Evolutionary conservation across 1,284 basidiomycete species (phyloP).

Genomic region (Tilletiaria anomala): DNA sequence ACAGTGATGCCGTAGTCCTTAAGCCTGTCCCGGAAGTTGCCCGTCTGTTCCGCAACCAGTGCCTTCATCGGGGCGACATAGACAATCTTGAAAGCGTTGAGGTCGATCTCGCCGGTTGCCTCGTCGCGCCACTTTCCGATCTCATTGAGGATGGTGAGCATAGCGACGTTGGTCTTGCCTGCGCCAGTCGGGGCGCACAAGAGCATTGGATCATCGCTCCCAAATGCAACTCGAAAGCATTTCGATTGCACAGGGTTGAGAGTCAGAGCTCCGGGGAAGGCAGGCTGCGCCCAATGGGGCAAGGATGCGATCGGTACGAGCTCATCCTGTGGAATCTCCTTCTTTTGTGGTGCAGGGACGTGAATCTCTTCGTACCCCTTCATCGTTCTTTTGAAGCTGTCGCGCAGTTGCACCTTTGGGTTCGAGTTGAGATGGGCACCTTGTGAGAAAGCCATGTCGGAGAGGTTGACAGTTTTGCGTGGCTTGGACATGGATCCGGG

Average conservation of each 20-base stretch:
- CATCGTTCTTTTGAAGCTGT: slow-evolving; percentile 88
- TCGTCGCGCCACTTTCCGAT: slow-evolving; percentile 47
- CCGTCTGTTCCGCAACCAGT: slow-evolving; percentile 36
- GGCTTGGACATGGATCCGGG: slow-evolving; percentile 72
- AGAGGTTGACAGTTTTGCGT: slow-evolving; percentile 72
- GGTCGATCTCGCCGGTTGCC: slow-evolving; percentile 67
- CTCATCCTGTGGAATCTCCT: slow-evolving; percentile 49
- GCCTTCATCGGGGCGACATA: slow-evolving; percentile 92
- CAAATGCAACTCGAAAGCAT: slow-evolving; percentile 74
- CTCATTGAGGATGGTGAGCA: slow-evolving; percentile 48
- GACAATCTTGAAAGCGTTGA: slow-evolving; percentile 88
- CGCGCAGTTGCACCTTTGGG: slow-evolving; percentile 92
- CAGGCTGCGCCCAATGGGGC: slow-evolving; percentile 60
- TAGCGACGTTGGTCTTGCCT: slow-evolving; percentile 98
- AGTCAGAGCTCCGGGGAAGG: slow-evolving; percentile 48
- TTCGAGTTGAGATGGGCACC: slow-evolving; percentile 92
- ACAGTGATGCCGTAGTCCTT: slow-evolving; percentile 70
- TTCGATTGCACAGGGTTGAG: slow-evolving; percentile 65
- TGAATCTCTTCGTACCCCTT: slow-evolving; percentile 99
- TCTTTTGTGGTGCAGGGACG: slow-evolving; percentile 80
- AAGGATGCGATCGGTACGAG: slow-evolving; percentile 60
- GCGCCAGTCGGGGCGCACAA: slow-evolving; percentile 97
- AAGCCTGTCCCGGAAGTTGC: slow-evolving; percentile 52
- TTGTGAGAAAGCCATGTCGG: slow-evolving; percentile 86
- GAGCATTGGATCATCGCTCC: slow-evolving; percentile 75